A percentile compares a stretch with the other conserved stretches of the same genome.
These are phyloP conservation scores for Candida vartiovaarae DNA, from an alignment of 805 yeast species.

Conservation along the genomic window DNA sequence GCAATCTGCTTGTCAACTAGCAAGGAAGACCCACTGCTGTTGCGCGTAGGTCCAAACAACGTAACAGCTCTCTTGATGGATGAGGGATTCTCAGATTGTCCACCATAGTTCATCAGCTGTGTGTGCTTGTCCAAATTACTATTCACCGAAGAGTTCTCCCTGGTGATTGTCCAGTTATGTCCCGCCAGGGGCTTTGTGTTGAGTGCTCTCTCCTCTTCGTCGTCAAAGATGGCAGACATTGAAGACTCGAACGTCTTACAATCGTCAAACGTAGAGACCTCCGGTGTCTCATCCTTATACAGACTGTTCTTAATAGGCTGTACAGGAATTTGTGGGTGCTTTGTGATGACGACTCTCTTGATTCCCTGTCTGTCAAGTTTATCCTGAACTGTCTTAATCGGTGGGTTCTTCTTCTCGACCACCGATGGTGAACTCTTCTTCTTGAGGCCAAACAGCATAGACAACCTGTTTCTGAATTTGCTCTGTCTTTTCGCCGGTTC, in stretches of 20 bases:
- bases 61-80: background rate
- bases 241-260: conserved; percentile 18
- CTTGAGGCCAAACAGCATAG: conserved; percentile 13
- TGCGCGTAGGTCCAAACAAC: background rate
- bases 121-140: conserved; percentile 9
- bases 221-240: conserved; percentile 20
- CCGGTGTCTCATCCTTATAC: conserved; percentile 8
- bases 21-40: background rate
- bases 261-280: conserved; percentile 10
- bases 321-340: background rate
- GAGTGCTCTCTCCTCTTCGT: conserved; percentile 6
- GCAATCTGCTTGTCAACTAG: background rate
- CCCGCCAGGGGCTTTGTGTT: conserved; percentile 1
- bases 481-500: conserved; percentile 7
- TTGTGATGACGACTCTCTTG: background rate
- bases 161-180: conserved; percentile 13
- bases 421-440: background rate
- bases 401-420: background rate
- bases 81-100: background rate
- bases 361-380: background rate
- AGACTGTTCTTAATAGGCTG: too few species aligned
- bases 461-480: conserved; percentile 19
- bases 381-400: background rate
- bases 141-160: conserved; percentile 19
- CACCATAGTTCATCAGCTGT: background rate